Conservation (phyloP, 148 eudicot genomes). For the Rhododendron ovatum region DNA sequence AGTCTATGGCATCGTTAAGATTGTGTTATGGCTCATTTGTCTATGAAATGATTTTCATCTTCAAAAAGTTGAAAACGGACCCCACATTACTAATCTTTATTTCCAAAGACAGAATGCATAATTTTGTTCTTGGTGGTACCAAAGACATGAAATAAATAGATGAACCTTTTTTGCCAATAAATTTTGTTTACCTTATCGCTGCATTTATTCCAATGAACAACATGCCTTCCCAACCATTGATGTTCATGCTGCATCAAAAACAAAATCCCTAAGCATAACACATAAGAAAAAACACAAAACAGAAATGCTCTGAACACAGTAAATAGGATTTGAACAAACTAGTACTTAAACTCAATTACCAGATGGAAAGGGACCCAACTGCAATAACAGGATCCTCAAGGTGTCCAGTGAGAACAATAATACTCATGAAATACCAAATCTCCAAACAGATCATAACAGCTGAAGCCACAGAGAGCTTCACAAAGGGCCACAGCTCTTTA, state of each 20-base stretch:
- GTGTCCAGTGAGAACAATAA: conserved; percentile 95
- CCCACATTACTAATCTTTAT: neutral
- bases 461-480: conserved; percentile 70
- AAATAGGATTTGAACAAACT: neutral
- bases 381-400: conserved; percentile 79
- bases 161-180: neutral
- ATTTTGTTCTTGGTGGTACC: neutral
- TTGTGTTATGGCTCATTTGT: neutral
- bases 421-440: conserved; percentile 96
- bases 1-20: no score
- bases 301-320: neutral
- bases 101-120: neutral
- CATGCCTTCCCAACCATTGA: conserved; percentile 99
- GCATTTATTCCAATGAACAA: conserved; percentile 91
- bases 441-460: conserved; percentile 93
- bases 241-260: conserved; percentile 69
- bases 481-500: conserved; percentile 72
- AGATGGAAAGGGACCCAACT: conserved; percentile 90
- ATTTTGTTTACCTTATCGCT: conserved; percentile 60
- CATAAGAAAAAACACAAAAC: neutral
- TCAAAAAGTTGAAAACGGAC: neutral
- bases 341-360: conserved; percentile 30
- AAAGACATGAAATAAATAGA: neutral
- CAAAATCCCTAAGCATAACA: neutral
- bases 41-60: neutral